These are phyloP conservation scores for Fusarium paranaense DNA, from an alignment of 2,329 filamentous ascomycete genomes.

Conservation along the genomic window DNA sequence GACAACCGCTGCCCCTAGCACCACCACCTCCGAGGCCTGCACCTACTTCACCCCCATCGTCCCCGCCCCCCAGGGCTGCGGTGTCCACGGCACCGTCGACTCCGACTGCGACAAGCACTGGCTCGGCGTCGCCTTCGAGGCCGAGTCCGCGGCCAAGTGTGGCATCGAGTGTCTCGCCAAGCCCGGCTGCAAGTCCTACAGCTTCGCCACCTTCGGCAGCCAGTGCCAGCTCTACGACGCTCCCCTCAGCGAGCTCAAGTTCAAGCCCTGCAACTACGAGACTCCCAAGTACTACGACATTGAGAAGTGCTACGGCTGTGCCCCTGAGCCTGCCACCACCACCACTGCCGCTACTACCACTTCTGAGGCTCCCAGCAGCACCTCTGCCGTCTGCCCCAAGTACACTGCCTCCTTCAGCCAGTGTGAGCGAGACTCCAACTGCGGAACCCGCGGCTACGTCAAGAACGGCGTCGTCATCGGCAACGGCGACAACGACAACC, in stretches of 20 bases:
- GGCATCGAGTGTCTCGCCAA: not conserved
- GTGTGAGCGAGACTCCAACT: slow-evolving; percentile 16
- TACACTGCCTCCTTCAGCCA: slow-evolving; percentile 22
- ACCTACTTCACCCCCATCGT: not conserved
- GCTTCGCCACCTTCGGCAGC: slow-evolving; percentile 4
- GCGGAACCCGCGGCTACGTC: slow-evolving; percentile 19
- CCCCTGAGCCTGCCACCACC: not conserved
- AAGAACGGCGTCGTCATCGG: slow-evolving; percentile 14
- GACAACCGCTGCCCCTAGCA: not conserved
- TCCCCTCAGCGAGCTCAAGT: not conserved
- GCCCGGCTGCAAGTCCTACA: slow-evolving; percentile 26
- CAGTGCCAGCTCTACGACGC: not conserved
- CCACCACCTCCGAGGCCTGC: not conserved
- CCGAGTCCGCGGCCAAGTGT: not conserved
- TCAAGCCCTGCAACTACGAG: not conserved
- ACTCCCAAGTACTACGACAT: not conserved
- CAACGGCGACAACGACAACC: slow-evolving; percentile 12
- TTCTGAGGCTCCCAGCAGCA: not conserved
- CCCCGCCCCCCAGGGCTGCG: not conserved
- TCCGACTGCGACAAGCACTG: not conserved
- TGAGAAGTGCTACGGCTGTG: not conserved
- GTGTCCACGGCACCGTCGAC: not conserved
- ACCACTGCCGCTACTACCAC: not conserved
- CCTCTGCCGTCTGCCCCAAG: slow-evolving; percentile 18
- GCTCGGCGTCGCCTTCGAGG: not conserved